Base-by-base conservation (phyloP, 176 grass and related monocot genomes). In the Carex parvula region DNA sequence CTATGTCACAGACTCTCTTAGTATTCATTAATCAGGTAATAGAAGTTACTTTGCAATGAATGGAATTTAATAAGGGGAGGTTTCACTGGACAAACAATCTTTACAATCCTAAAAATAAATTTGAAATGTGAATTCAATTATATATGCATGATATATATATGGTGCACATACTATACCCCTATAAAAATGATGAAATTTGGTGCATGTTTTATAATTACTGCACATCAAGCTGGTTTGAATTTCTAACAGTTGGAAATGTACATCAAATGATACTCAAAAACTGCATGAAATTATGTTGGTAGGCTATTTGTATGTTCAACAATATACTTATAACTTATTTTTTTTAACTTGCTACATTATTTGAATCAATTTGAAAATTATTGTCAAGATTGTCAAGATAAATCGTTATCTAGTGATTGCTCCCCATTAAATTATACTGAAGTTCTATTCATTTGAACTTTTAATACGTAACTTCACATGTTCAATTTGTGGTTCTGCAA, bases 11-110 rank as follows among this genome's bases (percentile, higher is more conserved):
- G 79, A 93, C 95, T 81, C 87, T 98, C 82, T 87, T 98, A 32
- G 24, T 98, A 84, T 98, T 98, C 81, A 91, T 94, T 87, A 98
- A 98, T 88, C 92, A 98, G 91, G 95, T 98, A 93, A 73, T 29
- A 13, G 29, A 66, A 20, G 8, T 75, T 78, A 11, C 41, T 81
- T 62, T 77, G 13, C 73, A 32, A 8, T 30, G 29, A 54, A 7
- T 56, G 5, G 24, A 32, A 77, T 22, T 44, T 52, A 75, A 29
- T 50, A 16, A 22, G 64, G 64, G 30, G 30, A 68, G 5, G 30
- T 35, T 12, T 68, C 64, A 68, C 29, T 6, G 13, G 5, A 17
- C 6, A 35, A 35, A 37, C 30, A 68, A 17, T 37, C 13, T 68
- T 68, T 14, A 8, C 4, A 7, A 17, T 35, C 4, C 13, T 35